Conservation (phyloP, 2,329 filamentous ascomycete genomes). For the Ascochyta koolunga region DNA sequence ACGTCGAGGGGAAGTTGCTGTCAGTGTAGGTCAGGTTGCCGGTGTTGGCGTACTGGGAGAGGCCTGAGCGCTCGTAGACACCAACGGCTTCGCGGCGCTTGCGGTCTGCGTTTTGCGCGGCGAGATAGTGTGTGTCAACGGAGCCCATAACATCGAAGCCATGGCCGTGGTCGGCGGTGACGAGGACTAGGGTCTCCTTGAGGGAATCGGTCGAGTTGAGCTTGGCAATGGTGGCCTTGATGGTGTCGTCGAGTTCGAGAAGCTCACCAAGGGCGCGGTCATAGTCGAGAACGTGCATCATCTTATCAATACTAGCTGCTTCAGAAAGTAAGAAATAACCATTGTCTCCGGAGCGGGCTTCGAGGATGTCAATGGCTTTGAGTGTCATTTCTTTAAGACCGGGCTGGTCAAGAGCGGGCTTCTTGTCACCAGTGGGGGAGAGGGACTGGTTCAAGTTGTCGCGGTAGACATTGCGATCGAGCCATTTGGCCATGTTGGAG, state of each 20-base stretch:
- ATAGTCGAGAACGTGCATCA: conserved; percentile 86
- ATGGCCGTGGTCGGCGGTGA: conserved; percentile 88
- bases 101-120: conserved; percentile 68
- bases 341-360: conserved; percentile 66
- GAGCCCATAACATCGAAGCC: conserved; percentile 86
- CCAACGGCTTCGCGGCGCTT: conserved; percentile 78
- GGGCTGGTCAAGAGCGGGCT: conserved; percentile 74
- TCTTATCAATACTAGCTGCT: conserved; percentile 85
- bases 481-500: conserved; percentile 80
- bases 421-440: conserved; percentile 69
- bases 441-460: conserved; percentile 73
- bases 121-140: conserved; percentile 79
- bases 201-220: conserved; percentile 70
- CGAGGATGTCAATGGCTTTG: conserved; percentile 82
- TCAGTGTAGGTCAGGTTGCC: conserved; percentile 69
- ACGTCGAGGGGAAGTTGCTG: conserved; percentile 80
- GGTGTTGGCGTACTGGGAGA: conserved; percentile 74
- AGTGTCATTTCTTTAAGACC: conserved; percentile 89
- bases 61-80: conserved; percentile 73
- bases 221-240: conserved; percentile 75
- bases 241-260: conserved; percentile 82
- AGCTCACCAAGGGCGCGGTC: conserved; percentile 84
- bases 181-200: conserved; percentile 77
- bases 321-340: conserved; percentile 91
- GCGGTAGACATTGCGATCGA: conserved; percentile 81